phyloP scores from a whole-genome alignment of 2,329 filamentous ascomycete species.

The Aspergillus pseudoglaucus region DNA sequence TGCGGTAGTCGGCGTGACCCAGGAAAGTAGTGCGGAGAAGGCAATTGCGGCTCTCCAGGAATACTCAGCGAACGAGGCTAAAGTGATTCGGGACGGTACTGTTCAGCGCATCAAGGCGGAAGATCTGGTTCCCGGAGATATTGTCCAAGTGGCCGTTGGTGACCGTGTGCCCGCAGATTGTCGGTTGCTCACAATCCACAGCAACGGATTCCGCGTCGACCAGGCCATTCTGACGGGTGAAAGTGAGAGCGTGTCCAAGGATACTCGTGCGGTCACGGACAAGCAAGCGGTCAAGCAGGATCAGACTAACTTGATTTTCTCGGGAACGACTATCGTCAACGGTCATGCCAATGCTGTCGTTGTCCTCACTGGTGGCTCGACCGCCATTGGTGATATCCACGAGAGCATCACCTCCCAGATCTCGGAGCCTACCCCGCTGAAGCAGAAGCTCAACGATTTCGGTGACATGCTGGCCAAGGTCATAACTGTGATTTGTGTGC shows the following conservation, averaged over 20 bases:
- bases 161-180: conserved; percentile 94
- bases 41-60: conserved; percentile 96
- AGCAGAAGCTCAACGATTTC: conserved; percentile 98
- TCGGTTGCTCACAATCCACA: conserved; percentile 79
- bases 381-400: conserved; percentile 96
- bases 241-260: conserved; percentile 93
- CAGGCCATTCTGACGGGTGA: conserved; percentile 96
- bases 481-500: conserved; percentile 90
- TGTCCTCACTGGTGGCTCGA: conserved; percentile 79
- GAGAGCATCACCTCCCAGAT: conserved; percentile 98
- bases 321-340: conserved; percentile 92
- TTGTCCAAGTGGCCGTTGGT: conserved; percentile 80
- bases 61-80: conserved; percentile 97
- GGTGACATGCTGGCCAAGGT: conserved; percentile 95
- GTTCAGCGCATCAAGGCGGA: conserved; percentile 86
- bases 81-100: conserved; percentile 78
- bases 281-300: conserved; percentile 90
- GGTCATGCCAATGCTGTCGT: conserved; percentile 89
- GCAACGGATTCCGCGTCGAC: conserved; percentile 95
- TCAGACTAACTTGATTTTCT: conserved; percentile 96
- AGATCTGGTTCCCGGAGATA: conserved; percentile 89
- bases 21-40: conserved; percentile 98
- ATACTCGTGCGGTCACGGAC: conserved; percentile 63
- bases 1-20: conserved; percentile 92
- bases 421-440: conserved; percentile 90